A percentile compares a stretch with the other conserved stretches of the same genome.
Conservation (phyloP, 192 early-diverging fungal genomes). For the Jimgerdemannia lactiflua region DNA sequence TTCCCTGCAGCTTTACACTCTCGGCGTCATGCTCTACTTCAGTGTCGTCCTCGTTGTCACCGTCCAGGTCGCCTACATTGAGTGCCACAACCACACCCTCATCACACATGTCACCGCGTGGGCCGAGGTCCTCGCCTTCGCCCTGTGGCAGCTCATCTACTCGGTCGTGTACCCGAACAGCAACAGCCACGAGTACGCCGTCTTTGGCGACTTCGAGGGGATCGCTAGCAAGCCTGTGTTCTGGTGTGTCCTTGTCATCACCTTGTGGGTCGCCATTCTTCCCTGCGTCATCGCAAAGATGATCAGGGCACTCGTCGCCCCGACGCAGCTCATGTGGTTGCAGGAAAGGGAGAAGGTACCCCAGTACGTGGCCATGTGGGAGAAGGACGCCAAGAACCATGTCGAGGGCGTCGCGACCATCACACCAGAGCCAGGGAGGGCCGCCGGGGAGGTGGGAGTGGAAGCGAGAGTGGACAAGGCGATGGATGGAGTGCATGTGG, state of each 20-base stretch:
- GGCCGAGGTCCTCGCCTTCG: slow-evolving; percentile 58
- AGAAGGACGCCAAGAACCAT: slow-evolving; percentile 10
- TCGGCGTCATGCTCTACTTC: slow-evolving; percentile 54
- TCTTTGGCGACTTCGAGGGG: slow-evolving; percentile 47
- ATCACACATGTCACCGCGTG: slow-evolving; percentile 59
- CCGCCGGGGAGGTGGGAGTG: slow-evolving; percentile 13
- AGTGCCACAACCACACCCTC: slow-evolving; percentile 61
- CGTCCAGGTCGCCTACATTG: slow-evolving; percentile 67
- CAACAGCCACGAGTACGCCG: slow-evolving; percentile 48
- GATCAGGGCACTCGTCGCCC: slow-evolving; percentile 30
- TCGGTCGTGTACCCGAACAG: slow-evolving; percentile 52
- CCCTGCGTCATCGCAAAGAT: slow-evolving; percentile 48
- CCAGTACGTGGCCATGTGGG: not conserved
- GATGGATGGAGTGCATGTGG: slow-evolving; percentile 2
- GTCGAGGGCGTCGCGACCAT: slow-evolving; percentile 3
- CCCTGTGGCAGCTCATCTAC: slow-evolving; percentile 58
- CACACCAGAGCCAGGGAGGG: not conserved
- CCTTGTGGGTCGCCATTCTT: slow-evolving; percentile 46
- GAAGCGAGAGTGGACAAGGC: not conserved
- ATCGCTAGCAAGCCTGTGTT: slow-evolving; percentile 43
- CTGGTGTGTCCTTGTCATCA: slow-evolving; percentile 58
- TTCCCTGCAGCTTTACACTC: slow-evolving; percentile 52
- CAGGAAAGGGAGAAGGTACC: not conserved
- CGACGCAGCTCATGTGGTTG: slow-evolving; percentile 13
- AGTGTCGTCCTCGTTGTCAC: slow-evolving; percentile 66